These are phyloP conservation scores for Eutrema yunnanense DNA, from an alignment of 345 rosid species.

Conservation along the genomic window DNA sequence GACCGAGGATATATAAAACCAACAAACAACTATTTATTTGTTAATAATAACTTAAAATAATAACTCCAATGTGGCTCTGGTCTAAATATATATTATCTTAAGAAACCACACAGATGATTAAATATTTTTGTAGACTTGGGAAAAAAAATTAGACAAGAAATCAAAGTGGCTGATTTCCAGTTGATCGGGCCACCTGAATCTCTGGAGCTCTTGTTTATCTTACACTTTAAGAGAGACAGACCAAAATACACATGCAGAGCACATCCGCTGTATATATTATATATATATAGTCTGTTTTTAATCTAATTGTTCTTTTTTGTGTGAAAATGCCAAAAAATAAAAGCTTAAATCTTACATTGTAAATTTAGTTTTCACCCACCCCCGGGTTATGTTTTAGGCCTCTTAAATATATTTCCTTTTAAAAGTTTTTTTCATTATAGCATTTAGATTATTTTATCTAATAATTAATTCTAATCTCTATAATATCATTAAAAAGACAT, in stretches of 20 bases:
- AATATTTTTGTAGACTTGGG: background rate
- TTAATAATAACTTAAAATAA: background rate
- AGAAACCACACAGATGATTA: background rate
- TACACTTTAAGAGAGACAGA: slow-evolving; percentile 1
- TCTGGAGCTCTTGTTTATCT: slow-evolving; percentile 22
- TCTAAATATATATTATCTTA: background rate
- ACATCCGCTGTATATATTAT: background rate
- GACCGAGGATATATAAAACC: slow-evolving; percentile 31
- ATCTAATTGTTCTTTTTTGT: background rate
- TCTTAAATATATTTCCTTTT: no score
- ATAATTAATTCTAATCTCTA: no score
- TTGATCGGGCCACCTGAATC: slow-evolving; percentile 31
- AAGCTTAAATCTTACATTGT: no score
- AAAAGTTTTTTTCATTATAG: background rate
- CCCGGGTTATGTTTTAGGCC: no score
- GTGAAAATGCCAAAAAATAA: no score
- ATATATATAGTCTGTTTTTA: background rate
- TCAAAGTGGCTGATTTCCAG: slow-evolving; percentile 26
- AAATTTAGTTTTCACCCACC: no score
- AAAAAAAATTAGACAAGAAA: slow-evolving; percentile 12
- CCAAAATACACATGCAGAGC: slow-evolving; percentile 24
- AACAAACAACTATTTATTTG: background rate
- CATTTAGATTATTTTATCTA: background rate
- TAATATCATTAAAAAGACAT: no score
- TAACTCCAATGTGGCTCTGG: slow-evolving; percentile 12